A percentile compares a stretch with the other conserved stretches of the same genome.
Conservation (phyloP, 306 rosid genomes). For the Trifolium pratense region DNA sequence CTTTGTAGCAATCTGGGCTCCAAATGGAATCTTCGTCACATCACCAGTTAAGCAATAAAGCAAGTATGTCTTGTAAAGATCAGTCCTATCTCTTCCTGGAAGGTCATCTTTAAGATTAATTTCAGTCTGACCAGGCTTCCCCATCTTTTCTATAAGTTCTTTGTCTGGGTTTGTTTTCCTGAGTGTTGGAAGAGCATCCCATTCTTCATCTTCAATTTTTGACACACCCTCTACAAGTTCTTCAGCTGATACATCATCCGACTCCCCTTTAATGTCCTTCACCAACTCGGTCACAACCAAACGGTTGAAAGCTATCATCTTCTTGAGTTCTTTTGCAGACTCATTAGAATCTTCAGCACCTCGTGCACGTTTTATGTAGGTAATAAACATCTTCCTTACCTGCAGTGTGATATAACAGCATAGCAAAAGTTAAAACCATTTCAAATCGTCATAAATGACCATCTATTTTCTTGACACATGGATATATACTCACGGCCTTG, state of each 20-base stretch:
- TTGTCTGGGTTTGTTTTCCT: constrained; percentile 68
- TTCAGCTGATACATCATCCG: constrained; percentile 63
- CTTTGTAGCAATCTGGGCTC: constrained; percentile 76
- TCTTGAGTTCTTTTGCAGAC: constrained; percentile 91
- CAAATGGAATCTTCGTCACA: constrained; percentile 76
- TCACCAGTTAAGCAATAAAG: constrained; percentile 89
- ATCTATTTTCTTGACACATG: constrained; percentile 39
- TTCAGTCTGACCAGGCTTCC: constrained; percentile 88
- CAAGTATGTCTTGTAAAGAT: constrained; percentile 90
- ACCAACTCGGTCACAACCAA: constrained; percentile 92
- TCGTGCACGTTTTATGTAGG: constrained; percentile 81
- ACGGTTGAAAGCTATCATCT: constrained; percentile 88
- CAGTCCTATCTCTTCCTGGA: constrained; percentile 83
- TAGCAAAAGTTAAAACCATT: constrained; percentile 10
- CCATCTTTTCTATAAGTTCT: constrained; percentile 72
- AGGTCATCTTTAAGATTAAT: constrained; percentile 93
- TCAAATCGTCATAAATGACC: constrained; percentile 14
- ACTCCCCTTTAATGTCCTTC: constrained; percentile 92
- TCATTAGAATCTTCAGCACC: constrained; percentile 77
- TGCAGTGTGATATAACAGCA: constrained; percentile 47
- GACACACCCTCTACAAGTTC: constrained; percentile 57
- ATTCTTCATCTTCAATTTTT: constrained; percentile 65
- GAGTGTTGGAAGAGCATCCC: constrained; percentile 82
- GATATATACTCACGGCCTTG: constrained; percentile 90
- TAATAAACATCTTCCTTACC: constrained; percentile 83